These are phyloP conservation scores for Pachyrhizus erosus DNA, from an alignment of 306 rosid species.

Conservation along the genomic window DNA sequence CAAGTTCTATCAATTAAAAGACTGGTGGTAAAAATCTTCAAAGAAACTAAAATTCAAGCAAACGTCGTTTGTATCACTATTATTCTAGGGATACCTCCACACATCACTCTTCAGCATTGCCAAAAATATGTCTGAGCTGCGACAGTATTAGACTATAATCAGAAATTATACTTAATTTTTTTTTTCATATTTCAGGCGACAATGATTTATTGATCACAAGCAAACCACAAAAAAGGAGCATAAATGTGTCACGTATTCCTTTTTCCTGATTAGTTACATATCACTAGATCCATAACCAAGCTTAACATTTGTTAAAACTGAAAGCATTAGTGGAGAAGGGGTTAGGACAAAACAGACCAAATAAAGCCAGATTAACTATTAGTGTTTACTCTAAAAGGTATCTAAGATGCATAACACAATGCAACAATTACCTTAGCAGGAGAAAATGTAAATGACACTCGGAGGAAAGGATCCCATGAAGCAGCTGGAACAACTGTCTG, in stretches of 20 bases:
- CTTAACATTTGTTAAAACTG: not conserved
- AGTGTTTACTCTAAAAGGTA: not conserved
- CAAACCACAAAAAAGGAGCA: not conserved
- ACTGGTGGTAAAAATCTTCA: not conserved
- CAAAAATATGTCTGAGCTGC: not conserved
- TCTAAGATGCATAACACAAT: not conserved
- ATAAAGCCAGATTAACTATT: not conserved
- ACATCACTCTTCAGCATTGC: too few species aligned
- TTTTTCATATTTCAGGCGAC: not conserved
- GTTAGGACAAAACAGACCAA: not conserved
- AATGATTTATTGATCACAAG: not conserved
- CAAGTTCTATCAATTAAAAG: too few species aligned
- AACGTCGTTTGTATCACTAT: too few species aligned
- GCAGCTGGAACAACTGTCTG: constrained; percentile 58
- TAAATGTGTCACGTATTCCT: not conserved
- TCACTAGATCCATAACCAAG: not conserved
- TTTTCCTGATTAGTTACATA: not conserved
- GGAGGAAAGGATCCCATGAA: constrained; percentile 66
- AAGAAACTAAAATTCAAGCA: not conserved
- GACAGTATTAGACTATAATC: not conserved
- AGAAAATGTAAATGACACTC: constrained; percentile 57
- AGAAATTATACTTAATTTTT: too few species aligned
- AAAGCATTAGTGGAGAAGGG: not conserved
- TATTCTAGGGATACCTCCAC: too few species aligned
- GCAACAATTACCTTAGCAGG: constrained; percentile 40